phyloP scores from a whole-genome alignment of 805 yeast species.

The Sugiyamaella boreocaroliniensis region DNA sequence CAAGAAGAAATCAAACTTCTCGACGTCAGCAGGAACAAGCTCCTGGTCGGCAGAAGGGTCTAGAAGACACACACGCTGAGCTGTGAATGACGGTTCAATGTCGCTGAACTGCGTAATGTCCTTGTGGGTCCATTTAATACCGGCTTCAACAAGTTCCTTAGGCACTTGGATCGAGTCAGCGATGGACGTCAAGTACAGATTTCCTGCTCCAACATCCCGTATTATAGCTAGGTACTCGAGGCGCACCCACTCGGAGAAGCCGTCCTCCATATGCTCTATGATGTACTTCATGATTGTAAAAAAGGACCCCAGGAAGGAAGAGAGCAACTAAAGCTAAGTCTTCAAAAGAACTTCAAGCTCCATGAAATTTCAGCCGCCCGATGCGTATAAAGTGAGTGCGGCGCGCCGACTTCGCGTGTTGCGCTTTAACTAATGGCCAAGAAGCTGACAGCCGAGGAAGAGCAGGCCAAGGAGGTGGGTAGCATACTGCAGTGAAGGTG shows the following conservation, averaged over 20 bases:
- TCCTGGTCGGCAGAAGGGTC: slow-evolving; percentile 84
- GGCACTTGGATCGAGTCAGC: slow-evolving; percentile 71
- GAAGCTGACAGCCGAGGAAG: not conserved
- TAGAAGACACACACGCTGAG: slow-evolving; percentile 63
- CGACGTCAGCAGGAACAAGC: slow-evolving; percentile 61
- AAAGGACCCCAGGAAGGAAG: too few species aligned
- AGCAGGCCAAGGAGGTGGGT: slow-evolving; percentile 1
- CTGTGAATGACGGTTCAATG: slow-evolving; percentile 33
- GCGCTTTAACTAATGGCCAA: not conserved
- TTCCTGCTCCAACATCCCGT: slow-evolving; percentile 71
- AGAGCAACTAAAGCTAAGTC: too few species aligned
- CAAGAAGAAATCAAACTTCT: slow-evolving; percentile 74
- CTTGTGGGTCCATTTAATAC: slow-evolving; percentile 74
- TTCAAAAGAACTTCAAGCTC: too few species aligned
- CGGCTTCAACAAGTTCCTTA: slow-evolving; percentile 45
- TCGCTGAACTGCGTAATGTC: slow-evolving; percentile 43
- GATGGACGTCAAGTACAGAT: slow-evolving; percentile 69
- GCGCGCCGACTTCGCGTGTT: not conserved
- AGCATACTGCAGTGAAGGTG: too few species aligned
- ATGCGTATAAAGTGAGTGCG: too few species aligned
- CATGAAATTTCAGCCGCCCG: too few species aligned
- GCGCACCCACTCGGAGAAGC: slow-evolving; percentile 93
- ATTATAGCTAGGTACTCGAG: slow-evolving; percentile 81
- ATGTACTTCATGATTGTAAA: slow-evolving; percentile 64
- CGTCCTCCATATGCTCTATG: slow-evolving; percentile 96